A percentile compares a stretch with the other conserved stretches of the same genome.
These are phyloP conservation scores for Gracilaria vermiculophylla DNA, from an alignment of 23 red algal species.

Conservation along the genomic window DNA sequence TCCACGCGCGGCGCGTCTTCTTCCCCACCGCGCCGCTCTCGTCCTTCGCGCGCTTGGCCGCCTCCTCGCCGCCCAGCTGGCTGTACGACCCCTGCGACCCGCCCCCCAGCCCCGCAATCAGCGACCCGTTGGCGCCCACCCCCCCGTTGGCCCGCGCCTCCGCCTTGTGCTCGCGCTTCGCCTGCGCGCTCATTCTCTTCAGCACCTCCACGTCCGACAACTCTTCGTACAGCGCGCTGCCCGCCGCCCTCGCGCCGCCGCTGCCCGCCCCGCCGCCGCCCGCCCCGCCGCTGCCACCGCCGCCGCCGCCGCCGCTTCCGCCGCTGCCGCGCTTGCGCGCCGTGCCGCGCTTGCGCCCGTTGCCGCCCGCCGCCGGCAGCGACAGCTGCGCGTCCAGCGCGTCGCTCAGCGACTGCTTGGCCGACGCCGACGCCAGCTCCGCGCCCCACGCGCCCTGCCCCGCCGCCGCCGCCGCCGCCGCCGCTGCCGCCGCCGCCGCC, in stretches of 20 bases:
- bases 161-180: not conserved
- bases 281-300: not conserved
- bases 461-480: slow-evolving; percentile 22
- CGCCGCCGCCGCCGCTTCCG: not conserved
- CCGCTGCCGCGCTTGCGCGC: not conserved
- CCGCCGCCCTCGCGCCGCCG: not conserved
- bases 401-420: not conserved
- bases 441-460: slow-evolving; percentile 39
- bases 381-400: slow-evolving; percentile 9
- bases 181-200: not conserved
- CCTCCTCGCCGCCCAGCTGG: not conserved
- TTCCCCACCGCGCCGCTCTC: not conserved
- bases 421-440: not conserved
- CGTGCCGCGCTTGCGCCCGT: not conserved
- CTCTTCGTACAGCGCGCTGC: not conserved
- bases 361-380: not conserved
- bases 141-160: not conserved
- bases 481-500: not conserved
- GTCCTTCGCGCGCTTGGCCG: not conserved
- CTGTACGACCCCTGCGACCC: slow-evolving; percentile 10
- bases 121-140: not conserved
- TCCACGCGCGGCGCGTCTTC: not conserved
- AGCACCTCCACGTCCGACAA: not conserved
- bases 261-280: not conserved
- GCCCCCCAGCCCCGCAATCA: not conserved